These are phyloP conservation scores for Myriosclerotinia scirpicola DNA, from an alignment of 2,329 filamentous ascomycete genomes.

Conservation along the genomic window DNA sequence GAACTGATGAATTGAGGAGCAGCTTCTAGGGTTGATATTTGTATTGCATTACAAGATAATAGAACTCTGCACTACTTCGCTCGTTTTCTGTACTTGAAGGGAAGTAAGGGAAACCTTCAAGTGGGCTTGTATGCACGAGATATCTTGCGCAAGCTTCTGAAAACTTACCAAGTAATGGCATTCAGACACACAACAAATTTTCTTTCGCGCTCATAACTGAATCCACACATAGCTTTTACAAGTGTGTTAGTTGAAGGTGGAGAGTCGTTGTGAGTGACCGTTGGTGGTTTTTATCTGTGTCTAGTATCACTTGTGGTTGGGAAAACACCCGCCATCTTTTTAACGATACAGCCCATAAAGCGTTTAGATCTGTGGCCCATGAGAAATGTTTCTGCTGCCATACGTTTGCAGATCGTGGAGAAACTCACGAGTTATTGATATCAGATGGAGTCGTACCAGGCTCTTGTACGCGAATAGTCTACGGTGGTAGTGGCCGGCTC, in stretches of 20 bases:
- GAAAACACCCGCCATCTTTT: no score
- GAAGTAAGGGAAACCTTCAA: background rate
- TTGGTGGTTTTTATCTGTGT: background rate
- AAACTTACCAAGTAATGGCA: background rate
- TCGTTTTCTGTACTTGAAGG: no score
- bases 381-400: accelerated
- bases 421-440: background rate
- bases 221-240: background rate
- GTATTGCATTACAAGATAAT: background rate
- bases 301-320: no score
- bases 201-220: background rate
- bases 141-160: background rate
- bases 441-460: background rate
- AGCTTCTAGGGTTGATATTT: background rate
- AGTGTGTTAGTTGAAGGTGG: background rate
- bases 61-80: background rate
- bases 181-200: background rate
- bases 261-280: background rate
- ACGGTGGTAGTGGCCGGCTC: background rate
- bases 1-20: no score
- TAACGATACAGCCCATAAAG: background rate
- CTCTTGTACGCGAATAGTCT: background rate
- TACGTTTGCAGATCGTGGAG: no score
- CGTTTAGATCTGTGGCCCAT: no score
- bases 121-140: background rate